These are phyloP conservation scores for Chytriomyces sp. DNA, from an alignment of 192 early-diverging fungal genomes.

Conservation along the genomic window DNA sequence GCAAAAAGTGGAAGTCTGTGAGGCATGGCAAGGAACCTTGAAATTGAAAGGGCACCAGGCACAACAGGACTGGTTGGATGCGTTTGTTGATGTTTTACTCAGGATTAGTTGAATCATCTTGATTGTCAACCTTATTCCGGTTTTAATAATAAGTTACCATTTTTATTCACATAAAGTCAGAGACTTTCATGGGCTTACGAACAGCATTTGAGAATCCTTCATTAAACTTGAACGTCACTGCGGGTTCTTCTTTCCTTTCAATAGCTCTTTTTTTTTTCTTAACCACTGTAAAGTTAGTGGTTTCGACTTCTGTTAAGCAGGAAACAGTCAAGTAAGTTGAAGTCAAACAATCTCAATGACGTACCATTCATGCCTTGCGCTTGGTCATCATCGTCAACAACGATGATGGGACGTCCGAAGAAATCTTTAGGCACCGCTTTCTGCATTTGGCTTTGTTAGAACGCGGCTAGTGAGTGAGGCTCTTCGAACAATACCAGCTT, in stretches of 20 bases:
- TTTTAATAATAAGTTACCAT: no score
- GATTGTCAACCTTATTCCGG: no score
- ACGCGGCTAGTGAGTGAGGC: not conserved
- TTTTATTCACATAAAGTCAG: slow-evolving; percentile 28
- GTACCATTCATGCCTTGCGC: not conserved
- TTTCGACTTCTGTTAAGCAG: no score
- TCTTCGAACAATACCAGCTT: not conserved
- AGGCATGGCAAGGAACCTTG: not conserved
- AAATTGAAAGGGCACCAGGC: not conserved
- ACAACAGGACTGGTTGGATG: not conserved
- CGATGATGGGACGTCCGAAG: slow-evolving; percentile 72
- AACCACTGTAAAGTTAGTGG: not conserved
- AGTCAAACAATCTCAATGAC: no score
- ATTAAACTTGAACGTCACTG: slow-evolving; percentile 71
- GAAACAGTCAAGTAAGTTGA: no score
- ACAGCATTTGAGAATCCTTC: slow-evolving; percentile 94
- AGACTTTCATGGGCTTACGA: slow-evolving; percentile 69
- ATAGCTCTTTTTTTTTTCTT: not conserved
- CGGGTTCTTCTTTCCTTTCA: slow-evolving; percentile 7
- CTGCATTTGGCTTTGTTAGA: not conserved
- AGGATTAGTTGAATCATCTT: no score
- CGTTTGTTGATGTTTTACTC: not conserved
- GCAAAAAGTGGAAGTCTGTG: not conserved
- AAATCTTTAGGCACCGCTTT: slow-evolving; percentile 64
- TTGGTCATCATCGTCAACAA: slow-evolving; percentile 8